Base-by-base conservation (phyloP, 73 alveolate species). In the Blepharisma stoltei region DNA sequence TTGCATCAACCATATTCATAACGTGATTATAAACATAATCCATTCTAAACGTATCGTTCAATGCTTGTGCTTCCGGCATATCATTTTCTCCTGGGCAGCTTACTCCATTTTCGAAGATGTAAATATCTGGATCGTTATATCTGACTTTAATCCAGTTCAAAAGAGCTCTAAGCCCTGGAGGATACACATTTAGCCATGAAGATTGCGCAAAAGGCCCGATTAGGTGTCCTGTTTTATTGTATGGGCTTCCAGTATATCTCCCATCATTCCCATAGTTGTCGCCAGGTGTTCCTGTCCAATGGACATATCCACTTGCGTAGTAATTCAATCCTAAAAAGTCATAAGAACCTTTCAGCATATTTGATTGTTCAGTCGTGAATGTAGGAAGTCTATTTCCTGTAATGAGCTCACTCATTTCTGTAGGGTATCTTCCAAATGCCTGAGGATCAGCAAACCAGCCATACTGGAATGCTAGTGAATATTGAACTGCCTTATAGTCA, bases 361-460 rank as follows among this genome's bases (percentile, higher is more conserved):
- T 54, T 14, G 14, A 18, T 44, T 70, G 14, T 6, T 68, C 81
- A 2, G n/a, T 67, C 0, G 81, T 80, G 38, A 80, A 80, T 0
- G 54, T 80, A 23, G 87, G 87, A 18, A 80, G 78, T 70, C 87
- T 80, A 18, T 54, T 48, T 0, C 50, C 78, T 14, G 11, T 27
- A 6, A 68, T 54, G 54, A 46, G 25, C 23, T 11, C 7, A 7
- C 43, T 73, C 87, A 80, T 80, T 43, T 55, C 53, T 32, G 71
- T 77, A n/a, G 87, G 87, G 55, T 80, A 80, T 38, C 76, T 71
- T 20, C 87, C 87, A 54, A 80, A 80, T 9, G 49, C 77, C 3
- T 67, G 23, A 18, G 89, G 89, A 48, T 81, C 89, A 67, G 53
- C 80, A 55, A 73, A 81, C 85, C 84, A 81, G 7, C 77, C 89